phyloP scores from a whole-genome alignment of 495 filamentous ascomycete genomes.

The Podospora appendiculata region DNA sequence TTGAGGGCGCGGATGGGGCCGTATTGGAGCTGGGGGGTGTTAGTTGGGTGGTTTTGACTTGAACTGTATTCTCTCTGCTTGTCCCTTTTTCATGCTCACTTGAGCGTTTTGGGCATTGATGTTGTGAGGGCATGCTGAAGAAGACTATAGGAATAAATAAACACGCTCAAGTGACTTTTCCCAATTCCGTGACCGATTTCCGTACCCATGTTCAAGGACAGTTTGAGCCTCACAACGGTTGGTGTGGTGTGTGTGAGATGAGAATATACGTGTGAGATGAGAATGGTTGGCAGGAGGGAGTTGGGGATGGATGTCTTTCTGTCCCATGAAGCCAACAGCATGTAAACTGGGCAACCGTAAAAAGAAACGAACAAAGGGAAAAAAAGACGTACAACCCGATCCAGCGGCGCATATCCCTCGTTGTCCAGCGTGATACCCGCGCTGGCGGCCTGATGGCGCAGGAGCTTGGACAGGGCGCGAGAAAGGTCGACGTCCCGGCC shows the following conservation, averaged over 20 bases:
- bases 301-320: too few relatives aligned
- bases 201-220: too few relatives aligned
- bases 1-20: constrained; percentile 59
- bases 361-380: constrained; percentile 1
- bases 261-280: neutral
- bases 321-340: neutral
- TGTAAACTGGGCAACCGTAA: neutral
- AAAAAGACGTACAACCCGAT: constrained; percentile 60
- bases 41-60: neutral
- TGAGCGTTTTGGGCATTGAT: too few relatives aligned
- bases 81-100: neutral
- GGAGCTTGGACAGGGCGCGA: constrained; percentile 68
- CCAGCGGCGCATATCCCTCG: constrained; percentile 74
- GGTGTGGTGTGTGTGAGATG: neutral
- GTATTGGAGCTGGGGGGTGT: constrained; percentile 53
- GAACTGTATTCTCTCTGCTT: neutral
- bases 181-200: too few relatives aligned
- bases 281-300: neutral
- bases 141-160: too few relatives aligned
- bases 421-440: constrained; percentile 68
- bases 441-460: constrained; percentile 76
- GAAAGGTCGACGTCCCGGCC: constrained; percentile 61
- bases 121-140: too few relatives aligned
- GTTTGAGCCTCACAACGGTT: neutral
- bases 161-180: too few relatives aligned